Conservation (phyloP, 2,329 filamentous ascomycete genomes). For the Colletotrichum nymphaeae region DNA sequence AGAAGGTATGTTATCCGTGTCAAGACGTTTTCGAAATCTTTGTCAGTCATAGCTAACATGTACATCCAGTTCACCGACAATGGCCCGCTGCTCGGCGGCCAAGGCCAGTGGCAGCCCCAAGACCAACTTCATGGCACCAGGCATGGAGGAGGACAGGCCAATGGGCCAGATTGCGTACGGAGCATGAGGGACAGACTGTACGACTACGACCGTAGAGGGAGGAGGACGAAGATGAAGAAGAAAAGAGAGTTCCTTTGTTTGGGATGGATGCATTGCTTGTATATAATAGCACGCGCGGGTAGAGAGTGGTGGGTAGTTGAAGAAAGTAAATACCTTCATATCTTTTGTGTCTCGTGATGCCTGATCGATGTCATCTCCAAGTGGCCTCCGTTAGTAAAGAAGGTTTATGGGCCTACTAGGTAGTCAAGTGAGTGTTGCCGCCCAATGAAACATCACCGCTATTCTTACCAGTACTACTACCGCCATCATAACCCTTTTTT, state of each 20-base stretch:
- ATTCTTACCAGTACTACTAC: no score
- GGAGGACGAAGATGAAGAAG: conserved; percentile 44
- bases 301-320: conserved; percentile 30
- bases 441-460: no score
- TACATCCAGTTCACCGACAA: conserved; percentile 82
- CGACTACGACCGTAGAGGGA: conserved; percentile 41
- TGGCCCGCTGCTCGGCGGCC: conserved; percentile 95
- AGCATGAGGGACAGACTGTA: conserved; percentile 53
- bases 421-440: no score
- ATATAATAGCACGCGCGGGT: conserved; percentile 49
- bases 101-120: conserved; percentile 85
- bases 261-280: conserved; percentile 47
- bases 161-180: conserved; percentile 72
- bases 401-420: no score
- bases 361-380: not conserved
- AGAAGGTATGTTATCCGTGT: conserved; percentile 75
- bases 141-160: conserved; percentile 71
- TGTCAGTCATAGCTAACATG: conserved; percentile 23
- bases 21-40: conserved; percentile 35
- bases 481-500: no score
- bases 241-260: conserved; percentile 48
- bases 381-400: no score
- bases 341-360: not conserved
- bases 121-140: conserved; percentile 83
- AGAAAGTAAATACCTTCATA: conserved; percentile 38